phyloP scores from a whole-genome alignment of 2,329 filamentous ascomycete species.

The Exophiala sp. region DNA sequence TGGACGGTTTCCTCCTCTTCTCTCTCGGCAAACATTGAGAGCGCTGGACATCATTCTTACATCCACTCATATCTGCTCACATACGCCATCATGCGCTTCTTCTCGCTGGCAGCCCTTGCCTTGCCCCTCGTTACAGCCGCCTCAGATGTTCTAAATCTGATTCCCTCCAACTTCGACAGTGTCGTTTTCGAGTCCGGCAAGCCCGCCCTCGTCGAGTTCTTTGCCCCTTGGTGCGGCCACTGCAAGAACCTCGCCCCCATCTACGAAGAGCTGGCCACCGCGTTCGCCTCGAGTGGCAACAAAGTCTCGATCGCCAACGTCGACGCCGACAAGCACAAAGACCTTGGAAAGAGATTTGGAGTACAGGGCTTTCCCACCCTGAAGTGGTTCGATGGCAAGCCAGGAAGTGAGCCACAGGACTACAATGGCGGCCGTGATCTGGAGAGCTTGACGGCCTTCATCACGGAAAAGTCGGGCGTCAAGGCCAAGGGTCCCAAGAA shows the following conservation, averaged over 20 bases:
- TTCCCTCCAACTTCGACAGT: conserved; percentile 85
- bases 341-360: conserved; percentile 78
- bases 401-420: conserved; percentile 77
- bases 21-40: not conserved
- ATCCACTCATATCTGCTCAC: conserved; percentile 8
- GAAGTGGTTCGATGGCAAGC: conserved; percentile 90
- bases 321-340: conserved; percentile 84
- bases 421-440: conserved; percentile 86
- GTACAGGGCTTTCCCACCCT: conserved; percentile 94
- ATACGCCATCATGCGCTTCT: conserved; percentile 20
- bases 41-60: not conserved
- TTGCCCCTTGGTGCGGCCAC: conserved; percentile 97
- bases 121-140: conserved; percentile 59
- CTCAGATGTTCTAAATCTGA: conserved; percentile 85
- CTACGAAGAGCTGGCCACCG: conserved; percentile 81
- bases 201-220: conserved; percentile 96
- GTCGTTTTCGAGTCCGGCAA: conserved; percentile 88
- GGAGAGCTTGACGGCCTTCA: conserved; percentile 76
- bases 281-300: conserved; percentile 69
- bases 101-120: conserved; percentile 35
- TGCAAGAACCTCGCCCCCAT: conserved; percentile 96
- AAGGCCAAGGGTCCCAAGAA: conserved; percentile 71
- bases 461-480: conserved; percentile 80
- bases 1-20: not conserved
- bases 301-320: conserved; percentile 91